Evolutionary conservation across 1,139 yeast genomes (phyloP).

Genomic region (Pichia sp.): DNA sequence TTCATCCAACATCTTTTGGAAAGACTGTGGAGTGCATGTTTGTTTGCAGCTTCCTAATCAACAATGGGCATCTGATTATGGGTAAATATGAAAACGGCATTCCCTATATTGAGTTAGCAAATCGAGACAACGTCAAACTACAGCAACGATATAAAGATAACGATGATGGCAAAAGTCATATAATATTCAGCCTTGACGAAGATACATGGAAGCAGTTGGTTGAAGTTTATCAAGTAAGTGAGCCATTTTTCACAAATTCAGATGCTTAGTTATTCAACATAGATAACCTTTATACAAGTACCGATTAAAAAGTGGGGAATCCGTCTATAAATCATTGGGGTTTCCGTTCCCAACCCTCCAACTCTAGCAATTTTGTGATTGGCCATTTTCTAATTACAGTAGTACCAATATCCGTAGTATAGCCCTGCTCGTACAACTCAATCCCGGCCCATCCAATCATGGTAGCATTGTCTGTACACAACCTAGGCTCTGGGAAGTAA

Average conservation of each 20-base stretch:
- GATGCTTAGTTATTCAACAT: neutral
- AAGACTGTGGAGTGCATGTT: constrained; percentile 83
- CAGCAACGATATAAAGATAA: constrained; percentile 21
- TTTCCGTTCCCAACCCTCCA: constrained; percentile 45
- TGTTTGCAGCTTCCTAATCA: constrained; percentile 71
- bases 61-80: constrained; percentile 62
- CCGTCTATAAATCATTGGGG: neutral
- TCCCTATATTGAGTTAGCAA: constrained; percentile 36
- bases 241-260: constrained; percentile 44
- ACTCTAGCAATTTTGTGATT: constrained; percentile 42
- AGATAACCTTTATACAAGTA: neutral
- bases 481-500: constrained; percentile 62
- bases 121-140: constrained; percentile 14
- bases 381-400: constrained; percentile 78
- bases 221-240: constrained; percentile 46
- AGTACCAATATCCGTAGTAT: constrained; percentile 47
- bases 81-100: constrained; percentile 48
- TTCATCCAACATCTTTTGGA: constrained; percentile 72
- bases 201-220: constrained; percentile 58
- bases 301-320: no score
- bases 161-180: constrained; percentile 41
- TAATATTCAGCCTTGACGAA: constrained; percentile 67
- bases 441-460: constrained; percentile 99
- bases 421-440: constrained; percentile 61
- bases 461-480: constrained; percentile 92